These are phyloP conservation scores for Leccinum pellstonianum DNA, from an alignment of 768 basidiomycete species.

Conservation along the genomic window DNA sequence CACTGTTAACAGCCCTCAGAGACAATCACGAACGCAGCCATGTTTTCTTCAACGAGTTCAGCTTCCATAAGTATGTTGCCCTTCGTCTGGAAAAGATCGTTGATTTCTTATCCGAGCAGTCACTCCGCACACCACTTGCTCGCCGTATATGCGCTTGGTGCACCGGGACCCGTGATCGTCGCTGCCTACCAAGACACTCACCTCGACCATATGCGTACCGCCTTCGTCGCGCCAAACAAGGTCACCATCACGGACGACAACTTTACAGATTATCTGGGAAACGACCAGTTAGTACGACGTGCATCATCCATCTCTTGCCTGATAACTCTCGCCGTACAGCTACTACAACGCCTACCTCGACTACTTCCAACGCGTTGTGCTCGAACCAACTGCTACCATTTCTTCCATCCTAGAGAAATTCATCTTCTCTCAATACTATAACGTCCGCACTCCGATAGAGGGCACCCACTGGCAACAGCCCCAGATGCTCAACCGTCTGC, in stretches of 20 bases:
- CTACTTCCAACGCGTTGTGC: constrained; percentile 32
- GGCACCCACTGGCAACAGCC: constrained; percentile 38
- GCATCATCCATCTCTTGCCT: background rate
- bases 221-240: constrained; percentile 28
- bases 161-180: constrained; percentile 37
- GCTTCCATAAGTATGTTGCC: constrained; percentile 32
- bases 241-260: constrained; percentile 27
- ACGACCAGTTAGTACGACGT: constrained; percentile 28
- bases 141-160: constrained; percentile 62
- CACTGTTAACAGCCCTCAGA: constrained; percentile 41
- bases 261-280: constrained; percentile 28
- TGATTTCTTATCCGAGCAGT: constrained; percentile 27
- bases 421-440: constrained; percentile 53
- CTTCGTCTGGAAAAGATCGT: background rate
- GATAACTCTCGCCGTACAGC: constrained; percentile 10
- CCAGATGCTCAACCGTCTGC: constrained; percentile 57
- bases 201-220: constrained; percentile 36
- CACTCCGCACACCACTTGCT: constrained; percentile 59
- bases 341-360: constrained; percentile 35
- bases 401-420: constrained; percentile 54
- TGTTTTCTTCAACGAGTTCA: constrained; percentile 48
- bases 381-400: constrained; percentile 30
- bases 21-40: constrained; percentile 56
- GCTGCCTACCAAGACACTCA: constrained; percentile 44
- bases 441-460: constrained; percentile 34